phyloP scores from a whole-genome alignment of 192 early-diverging fungal genomes.

The Gryganskiella cystojenkinii region DNA sequence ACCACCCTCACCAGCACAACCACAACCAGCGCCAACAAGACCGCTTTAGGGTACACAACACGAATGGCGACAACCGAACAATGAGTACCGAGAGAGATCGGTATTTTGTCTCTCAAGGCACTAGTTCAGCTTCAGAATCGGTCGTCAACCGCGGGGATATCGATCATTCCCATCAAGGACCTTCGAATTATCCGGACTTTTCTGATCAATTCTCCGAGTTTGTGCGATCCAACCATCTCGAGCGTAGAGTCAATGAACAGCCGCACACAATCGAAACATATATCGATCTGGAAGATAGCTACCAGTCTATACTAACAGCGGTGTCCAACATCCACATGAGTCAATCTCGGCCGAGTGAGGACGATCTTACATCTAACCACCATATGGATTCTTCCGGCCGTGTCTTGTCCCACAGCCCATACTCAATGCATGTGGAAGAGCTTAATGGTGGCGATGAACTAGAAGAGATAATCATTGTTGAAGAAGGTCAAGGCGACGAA shows the following conservation, averaged over 20 bases:
- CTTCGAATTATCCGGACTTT: not conserved
- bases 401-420: not conserved
- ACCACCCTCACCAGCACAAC: not conserved
- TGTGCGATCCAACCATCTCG: constrained; percentile 13
- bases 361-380: too few relatives aligned
- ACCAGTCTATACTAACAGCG: constrained; percentile 27
- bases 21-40: constrained; percentile 3
- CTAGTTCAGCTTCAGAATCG: too few relatives aligned
- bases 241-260: constrained; percentile 9
- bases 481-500: not conserved
- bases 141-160: too few relatives aligned
- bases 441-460: not conserved
- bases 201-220: constrained; percentile 21
- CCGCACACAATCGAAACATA: constrained; percentile 27
- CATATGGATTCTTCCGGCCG: not conserved
- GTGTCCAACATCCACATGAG: constrained; percentile 31
- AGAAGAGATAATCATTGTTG: too few relatives aligned
- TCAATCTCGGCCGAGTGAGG: not conserved
- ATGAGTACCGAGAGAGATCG: not conserved
- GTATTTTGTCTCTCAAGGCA: too few relatives aligned
- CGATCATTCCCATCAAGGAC: not conserved
- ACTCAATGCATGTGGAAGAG: not conserved
- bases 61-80: not conserved
- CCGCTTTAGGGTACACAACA: not conserved
- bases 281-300: constrained; percentile 29